phyloP scores from a whole-genome alignment of 2,329 filamentous ascomycete genomes.

The Phyllosticta citribraziliensis region DNA sequence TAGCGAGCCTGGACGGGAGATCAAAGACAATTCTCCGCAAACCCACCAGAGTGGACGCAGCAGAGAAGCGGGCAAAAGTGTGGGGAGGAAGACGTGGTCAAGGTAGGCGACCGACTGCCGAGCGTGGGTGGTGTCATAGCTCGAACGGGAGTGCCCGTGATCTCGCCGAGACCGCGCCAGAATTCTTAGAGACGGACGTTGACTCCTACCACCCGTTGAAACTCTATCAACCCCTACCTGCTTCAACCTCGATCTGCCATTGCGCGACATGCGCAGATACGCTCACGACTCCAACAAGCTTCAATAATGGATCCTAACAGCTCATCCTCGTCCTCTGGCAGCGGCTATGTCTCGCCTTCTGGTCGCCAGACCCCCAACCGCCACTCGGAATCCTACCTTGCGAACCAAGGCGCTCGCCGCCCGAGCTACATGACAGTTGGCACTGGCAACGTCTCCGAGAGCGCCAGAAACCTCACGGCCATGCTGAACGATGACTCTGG shows the following conservation, averaged over 20 bases:
- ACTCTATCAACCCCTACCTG: neutral
- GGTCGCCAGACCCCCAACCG: slow-evolving; percentile 14
- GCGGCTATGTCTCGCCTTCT: slow-evolving; percentile 16
- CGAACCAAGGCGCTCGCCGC: slow-evolving; percentile 14
- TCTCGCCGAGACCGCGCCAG: neutral
- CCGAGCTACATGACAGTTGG: slow-evolving; percentile 85
- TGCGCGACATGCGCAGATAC: slow-evolving; percentile 23
- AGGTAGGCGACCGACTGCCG: neutral
- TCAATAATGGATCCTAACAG: slow-evolving; percentile 6
- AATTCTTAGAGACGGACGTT: slow-evolving; percentile 1
- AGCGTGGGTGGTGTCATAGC: slow-evolving; percentile 1
- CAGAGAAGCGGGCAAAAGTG: slow-evolving; percentile 4
- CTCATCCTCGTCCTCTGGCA: slow-evolving; percentile 13
- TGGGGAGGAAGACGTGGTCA: slow-evolving; percentile 3
- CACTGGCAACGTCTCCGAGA: slow-evolving; percentile 68
- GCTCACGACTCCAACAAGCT: neutral
- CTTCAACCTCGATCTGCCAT: slow-evolving; percentile 1
- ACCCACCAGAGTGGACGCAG: neutral
- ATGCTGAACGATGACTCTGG: slow-evolving; percentile 83
- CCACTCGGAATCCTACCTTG: slow-evolving; percentile 10
- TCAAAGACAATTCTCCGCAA: neutral
- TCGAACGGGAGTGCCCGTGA: neutral
- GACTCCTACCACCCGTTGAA: neutral
- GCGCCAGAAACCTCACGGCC: slow-evolving; percentile 69
- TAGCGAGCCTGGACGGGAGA: neutral